These are phyloP conservation scores for Dispira simplex DNA, from an alignment of 192 early-diverging fungal genomes.

Conservation along the genomic window DNA sequence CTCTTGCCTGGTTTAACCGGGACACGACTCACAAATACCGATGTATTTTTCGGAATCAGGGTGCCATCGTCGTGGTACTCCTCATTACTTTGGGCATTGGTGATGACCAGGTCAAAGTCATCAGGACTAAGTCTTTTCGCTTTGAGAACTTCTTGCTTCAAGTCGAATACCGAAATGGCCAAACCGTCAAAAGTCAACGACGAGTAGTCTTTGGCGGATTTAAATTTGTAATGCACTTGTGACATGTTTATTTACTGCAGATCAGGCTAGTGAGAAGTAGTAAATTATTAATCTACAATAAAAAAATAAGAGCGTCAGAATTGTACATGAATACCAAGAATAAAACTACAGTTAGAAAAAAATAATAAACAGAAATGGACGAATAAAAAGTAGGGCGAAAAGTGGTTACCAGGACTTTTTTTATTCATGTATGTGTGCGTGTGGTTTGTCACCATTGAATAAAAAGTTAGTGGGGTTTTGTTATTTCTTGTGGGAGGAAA, in stretches of 20 bases:
- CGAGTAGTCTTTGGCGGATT: constrained; percentile 80
- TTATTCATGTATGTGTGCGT: too few species aligned
- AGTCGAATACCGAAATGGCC: constrained; percentile 77
- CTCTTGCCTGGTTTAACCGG: constrained; percentile 61
- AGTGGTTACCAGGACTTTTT: too few species aligned
- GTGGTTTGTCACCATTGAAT: too few species aligned
- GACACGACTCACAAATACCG: constrained; percentile 68
- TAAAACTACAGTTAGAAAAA: too few species aligned
- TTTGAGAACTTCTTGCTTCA: constrained; percentile 82
- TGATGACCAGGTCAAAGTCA: constrained; percentile 79
- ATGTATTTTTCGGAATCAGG: constrained; percentile 77
- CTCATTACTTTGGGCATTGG: constrained; percentile 83
- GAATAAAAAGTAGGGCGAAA: too few species aligned
- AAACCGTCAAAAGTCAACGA: constrained; percentile 76
- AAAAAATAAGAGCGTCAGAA: too few species aligned
- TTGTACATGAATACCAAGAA: too few species aligned
- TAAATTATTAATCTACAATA: too few species aligned
- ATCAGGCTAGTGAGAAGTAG: too few species aligned
- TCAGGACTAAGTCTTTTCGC: constrained; percentile 76
- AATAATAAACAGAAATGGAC: too few species aligned
- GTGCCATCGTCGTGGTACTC: constrained; percentile 75
- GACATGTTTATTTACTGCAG: constrained; percentile 32
- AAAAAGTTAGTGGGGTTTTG: too few species aligned
- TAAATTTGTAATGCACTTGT: constrained; percentile 84
- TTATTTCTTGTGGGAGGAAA: too few species aligned